Evolutionary conservation across 73 alveolate genomes (phyloP), one percentile per base, ranked within the genome.

Genomic region (Paraurostyla sp.): DNA sequence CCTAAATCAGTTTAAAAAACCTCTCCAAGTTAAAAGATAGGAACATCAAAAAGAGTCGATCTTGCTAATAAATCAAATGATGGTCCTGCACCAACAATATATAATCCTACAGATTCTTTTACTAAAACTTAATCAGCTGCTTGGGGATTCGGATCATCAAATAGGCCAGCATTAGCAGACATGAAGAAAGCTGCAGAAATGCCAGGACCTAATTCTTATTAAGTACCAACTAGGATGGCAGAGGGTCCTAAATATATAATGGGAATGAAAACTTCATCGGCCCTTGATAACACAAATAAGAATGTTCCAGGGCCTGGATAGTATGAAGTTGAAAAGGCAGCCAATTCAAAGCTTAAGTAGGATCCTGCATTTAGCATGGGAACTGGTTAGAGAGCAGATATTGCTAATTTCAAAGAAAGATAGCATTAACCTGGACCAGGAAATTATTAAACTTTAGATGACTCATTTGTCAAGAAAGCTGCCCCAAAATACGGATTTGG

Each of bases 351-450:
- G 13, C 22, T 49, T 29, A 43, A 50, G 29, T 46, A 25, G 4
- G 69, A 75, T 7, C 87, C 87, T 11, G 48, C 73, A 3, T 75
- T 46, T 49, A 46, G 41, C 18, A 25, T 75, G 4, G 87, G 87
- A 9, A 48, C 75, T 48, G 87, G 75, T 11, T 16, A 22, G 4
- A 43, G 87, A 32, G 69, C 87, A n/a, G 75, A 43, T 49, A 9
- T 43, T 4, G 73, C 87, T 11, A 32, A 48, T 33, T 32, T 75
- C 9, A 83, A 49, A 36, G 43, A 83, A 18, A 71, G 25, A 45
- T 57, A 62, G 0, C 57, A 35, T 2, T 23, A 45, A 49, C 95
- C 95, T 41, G 92, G 92, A 22, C 95, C 92, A 22, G 92, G 92
- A 0, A 36, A 82, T 41, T 90, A 90, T 35, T 11, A 42, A 18